Conservation (phyloP, 2,329 filamentous ascomycete species). For the Fusarium sarcochroum region DNA sequence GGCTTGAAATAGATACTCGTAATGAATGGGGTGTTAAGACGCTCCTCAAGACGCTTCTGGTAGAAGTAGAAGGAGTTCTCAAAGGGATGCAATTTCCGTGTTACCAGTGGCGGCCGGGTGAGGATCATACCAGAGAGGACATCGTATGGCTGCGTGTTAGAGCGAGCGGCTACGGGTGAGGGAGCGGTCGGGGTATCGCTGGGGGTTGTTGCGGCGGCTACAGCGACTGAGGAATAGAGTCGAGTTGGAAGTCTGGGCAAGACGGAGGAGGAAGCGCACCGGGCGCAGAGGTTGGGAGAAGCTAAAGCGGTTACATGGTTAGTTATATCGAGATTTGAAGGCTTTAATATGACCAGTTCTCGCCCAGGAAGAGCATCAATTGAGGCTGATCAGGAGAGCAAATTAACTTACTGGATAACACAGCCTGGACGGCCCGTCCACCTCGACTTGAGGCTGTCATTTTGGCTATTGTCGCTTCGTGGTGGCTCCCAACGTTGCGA, state of each 20-base stretch:
- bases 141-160: conserved; percentile 57
- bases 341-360: conserved; percentile 6
- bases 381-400: conserved; percentile 12
- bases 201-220: conserved; percentile 41
- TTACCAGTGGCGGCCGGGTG: conserved; percentile 89
- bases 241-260: conserved; percentile 49
- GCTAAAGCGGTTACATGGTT: conserved; percentile 34
- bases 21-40: conserved; percentile 87
- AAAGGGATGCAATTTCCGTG: conserved; percentile 85
- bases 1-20: conserved; percentile 96
- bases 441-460: conserved; percentile 72
- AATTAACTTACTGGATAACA: conserved; percentile 63
- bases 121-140: conserved; percentile 81
- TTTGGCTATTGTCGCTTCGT: conserved; percentile 32
- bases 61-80: conserved; percentile 97
- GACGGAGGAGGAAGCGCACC: conserved; percentile 54
- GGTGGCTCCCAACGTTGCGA: conserved; percentile 31
- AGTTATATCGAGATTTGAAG: conserved; percentile 20
- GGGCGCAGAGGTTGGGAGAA: conserved; percentile 54
- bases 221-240: conserved; percentile 55
- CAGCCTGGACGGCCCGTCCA: conserved; percentile 62
- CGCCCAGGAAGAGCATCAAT: conserved; percentile 31
- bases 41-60: conserved; percentile 96
- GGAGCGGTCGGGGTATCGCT: conserved; percentile 38
- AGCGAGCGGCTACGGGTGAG: conserved; percentile 30